These are phyloP conservation scores for Pezizomycotina sp. DNA, from an alignment of 2,329 filamentous ascomycete genomes.

Conservation along the genomic window DNA sequence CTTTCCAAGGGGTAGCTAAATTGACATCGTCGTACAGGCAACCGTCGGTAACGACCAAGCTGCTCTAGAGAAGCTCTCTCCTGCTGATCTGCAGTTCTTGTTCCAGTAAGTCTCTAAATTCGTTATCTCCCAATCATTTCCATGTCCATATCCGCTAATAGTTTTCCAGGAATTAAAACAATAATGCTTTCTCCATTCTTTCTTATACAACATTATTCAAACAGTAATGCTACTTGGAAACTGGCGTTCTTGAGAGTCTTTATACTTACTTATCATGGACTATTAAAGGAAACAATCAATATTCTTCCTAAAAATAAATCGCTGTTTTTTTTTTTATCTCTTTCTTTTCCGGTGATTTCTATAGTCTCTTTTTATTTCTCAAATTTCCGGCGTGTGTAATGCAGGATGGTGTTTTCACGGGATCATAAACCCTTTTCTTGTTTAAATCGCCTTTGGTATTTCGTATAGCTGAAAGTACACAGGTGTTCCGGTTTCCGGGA, in stretches of 20 bases:
- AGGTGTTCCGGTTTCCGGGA: no score
- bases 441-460: no score
- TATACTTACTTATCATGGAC: background rate
- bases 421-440: no score
- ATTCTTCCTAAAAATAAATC: no score
- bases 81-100: slow-evolving; percentile 88
- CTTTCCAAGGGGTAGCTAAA: background rate
- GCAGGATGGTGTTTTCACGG: no score
- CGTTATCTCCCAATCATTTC: slow-evolving; percentile 3
- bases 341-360: no score
- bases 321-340: no score
- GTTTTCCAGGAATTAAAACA: background rate
- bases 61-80: slow-evolving; percentile 77
- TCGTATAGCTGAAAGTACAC: no score
- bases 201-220: background rate
- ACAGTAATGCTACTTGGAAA: slow-evolving; percentile 1
- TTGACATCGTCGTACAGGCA: slow-evolving; percentile 32
- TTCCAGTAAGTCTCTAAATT: no score
- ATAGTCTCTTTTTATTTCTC: no score
- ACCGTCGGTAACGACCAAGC: slow-evolving; percentile 88
- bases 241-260: background rate
- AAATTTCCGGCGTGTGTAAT: no score
- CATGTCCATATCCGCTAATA: background rate
- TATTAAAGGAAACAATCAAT: no score
- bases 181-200: background rate